Evolutionary conservation across 768 basidiomycete species (phyloP).

Genomic region (Pleurotus cornucopiae): DNA sequence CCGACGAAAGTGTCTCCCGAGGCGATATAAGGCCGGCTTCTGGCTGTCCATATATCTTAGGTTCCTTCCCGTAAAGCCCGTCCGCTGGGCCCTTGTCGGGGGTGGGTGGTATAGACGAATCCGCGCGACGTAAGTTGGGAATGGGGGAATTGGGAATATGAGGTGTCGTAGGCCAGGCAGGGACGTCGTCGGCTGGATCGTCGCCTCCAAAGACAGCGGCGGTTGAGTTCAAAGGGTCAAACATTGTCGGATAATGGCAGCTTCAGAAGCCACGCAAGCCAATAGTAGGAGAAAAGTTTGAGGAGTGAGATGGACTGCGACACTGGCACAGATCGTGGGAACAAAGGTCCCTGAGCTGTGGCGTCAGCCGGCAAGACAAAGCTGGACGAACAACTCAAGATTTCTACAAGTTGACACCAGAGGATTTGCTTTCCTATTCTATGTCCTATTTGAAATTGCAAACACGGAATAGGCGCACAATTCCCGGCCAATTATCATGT

Average conservation of each 20-base stretch:
- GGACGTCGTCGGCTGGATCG: slow-evolving; percentile 32
- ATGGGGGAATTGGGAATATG: slow-evolving; percentile 68
- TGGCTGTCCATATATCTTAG: slow-evolving; percentile 85
- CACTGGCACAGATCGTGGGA: no score
- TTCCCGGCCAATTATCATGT: no score
- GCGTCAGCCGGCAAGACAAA: no score
- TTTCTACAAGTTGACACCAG: no score
- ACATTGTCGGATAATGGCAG: slow-evolving; percentile 37
- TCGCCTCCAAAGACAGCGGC: slow-evolving; percentile 49
- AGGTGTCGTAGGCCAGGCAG: slow-evolving; percentile 83
- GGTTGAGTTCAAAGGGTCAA: slow-evolving; percentile 67
- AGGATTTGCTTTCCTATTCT: no score
- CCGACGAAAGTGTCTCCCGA: slow-evolving; percentile 54
- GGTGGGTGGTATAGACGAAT: slow-evolving; percentile 45
- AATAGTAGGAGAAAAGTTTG: no score
- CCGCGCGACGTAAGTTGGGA: slow-evolving; percentile 64
- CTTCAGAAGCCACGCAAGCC: not conserved
- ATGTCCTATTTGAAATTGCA: no score
- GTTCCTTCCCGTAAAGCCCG: slow-evolving; percentile 71
- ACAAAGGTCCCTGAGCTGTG: no score
- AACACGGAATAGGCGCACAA: no score
- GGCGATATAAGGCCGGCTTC: slow-evolving; percentile 83
- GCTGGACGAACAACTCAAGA: no score
- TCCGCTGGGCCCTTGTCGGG: slow-evolving; percentile 49
- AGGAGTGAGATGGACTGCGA: no score